Evolutionary conservation across 1,139 yeast species (phyloP), one percentile per base, ranked within the genome.

Genomic region (Eremothecium coryli): DNA sequence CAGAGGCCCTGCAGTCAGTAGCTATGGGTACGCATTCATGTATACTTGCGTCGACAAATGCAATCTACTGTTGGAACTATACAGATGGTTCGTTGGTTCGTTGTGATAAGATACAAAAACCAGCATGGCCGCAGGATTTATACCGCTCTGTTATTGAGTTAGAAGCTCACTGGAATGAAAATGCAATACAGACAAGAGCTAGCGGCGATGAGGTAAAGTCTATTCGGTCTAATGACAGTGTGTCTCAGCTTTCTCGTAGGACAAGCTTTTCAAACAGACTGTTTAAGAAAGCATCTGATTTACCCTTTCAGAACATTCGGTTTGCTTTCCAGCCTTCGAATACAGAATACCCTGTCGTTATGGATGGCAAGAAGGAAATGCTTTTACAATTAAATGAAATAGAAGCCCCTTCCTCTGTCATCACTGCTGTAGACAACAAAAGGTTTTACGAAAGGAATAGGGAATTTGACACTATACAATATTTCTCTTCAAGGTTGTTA

Each of bases 341-440:
- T 14, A 23, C 29, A 6, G 15, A 33, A 17, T 26, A 34, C 8
- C 33, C 38, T 15, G 18, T 39, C 5, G 32, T 52, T 5, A 11
- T 54, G 7, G 58, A 54, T 40, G 54, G 54, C 1, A 24, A 32
- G 7, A 42, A 53, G 4, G 37, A 42, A 23, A 46, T 40, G 14
- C 31, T 46, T n/a, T 43, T 46, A 21, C 38, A 44, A 21, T 9
- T 49, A 7, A 27, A 29, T 3, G 16, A 35, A n/a, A 37, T 33
- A 4, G 35, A 38, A n/a, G 23, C 33, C 4, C 33, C 34, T 11
- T 23, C 27, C 2, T 40, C 39, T 5, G 38, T 38, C 18, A 32
- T 52, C 24, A 26, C 42, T 18, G 43, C 45, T 4, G 24, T 40
- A 2, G 41, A 44, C 18, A 35, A 41, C 27, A 20, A 38, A 5